phyloP scores from a whole-genome alignment of 495 filamentous ascomycete species.

The Lasiosphaeriaceae sp. region DNA sequence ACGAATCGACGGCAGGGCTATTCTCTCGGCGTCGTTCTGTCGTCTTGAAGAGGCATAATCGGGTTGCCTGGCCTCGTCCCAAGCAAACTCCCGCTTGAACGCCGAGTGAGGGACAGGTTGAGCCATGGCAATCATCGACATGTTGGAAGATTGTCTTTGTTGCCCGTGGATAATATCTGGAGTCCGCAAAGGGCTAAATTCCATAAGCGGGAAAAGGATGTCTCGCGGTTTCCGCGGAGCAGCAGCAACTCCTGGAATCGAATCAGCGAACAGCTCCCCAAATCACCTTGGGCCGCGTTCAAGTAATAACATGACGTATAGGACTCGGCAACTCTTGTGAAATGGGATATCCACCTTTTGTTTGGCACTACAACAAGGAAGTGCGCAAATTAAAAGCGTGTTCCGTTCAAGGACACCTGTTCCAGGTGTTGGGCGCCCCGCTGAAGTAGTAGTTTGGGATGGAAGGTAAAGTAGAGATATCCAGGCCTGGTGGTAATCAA shows the following conservation, averaged over 20 bases:
- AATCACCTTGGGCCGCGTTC: neutral
- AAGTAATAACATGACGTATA: neutral
- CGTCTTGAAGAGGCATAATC: conserved; percentile 17
- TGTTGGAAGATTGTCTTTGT: conserved; percentile 18
- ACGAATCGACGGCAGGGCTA: conserved; percentile 42
- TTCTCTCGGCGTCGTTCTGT: conserved; percentile 22
- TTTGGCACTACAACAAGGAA: neutral
- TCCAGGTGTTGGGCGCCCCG: neutral
- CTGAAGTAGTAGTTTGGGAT: neutral
- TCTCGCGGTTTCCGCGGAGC: conserved; percentile 16
- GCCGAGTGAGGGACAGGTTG: conserved; percentile 22
- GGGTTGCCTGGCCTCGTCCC: conserved; percentile 20
- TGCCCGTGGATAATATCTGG: conserved; percentile 16
- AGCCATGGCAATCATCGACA: conserved; percentile 34
- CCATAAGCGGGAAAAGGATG: conserved; percentile 14
- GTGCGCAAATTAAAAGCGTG: neutral
- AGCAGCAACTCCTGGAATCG: conserved; percentile 8
- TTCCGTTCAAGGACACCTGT: neutral
- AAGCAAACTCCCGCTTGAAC: conserved; percentile 24
- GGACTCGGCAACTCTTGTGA: neutral
- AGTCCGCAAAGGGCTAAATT: conserved; percentile 19
- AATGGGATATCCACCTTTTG: neutral
- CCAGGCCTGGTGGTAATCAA: too few relatives aligned
- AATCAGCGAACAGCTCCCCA: neutral
- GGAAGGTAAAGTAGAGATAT: too few relatives aligned